Evolutionary conservation across 1,284 basidiomycete genomes (phyloP), one percentile per base, ranked within the genome.

Genomic region (Inonotus obliquus): DNA sequence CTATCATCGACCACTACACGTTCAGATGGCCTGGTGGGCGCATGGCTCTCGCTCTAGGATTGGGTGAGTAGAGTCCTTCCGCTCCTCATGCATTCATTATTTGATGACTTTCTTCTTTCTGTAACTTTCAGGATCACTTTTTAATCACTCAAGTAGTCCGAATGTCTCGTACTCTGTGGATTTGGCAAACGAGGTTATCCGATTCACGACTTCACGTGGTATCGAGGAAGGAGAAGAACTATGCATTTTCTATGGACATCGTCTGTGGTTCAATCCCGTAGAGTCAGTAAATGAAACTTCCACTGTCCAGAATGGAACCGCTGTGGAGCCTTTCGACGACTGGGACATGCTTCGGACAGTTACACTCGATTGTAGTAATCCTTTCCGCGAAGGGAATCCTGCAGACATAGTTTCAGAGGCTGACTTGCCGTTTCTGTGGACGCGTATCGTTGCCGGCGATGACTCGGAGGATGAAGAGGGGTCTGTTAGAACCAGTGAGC

Each of bases 31-130:
- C 77, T 53, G 82, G 85, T 65, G 89, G 89, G 0, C 82, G 84
- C 1, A 93, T 94, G 91, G 95, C 91, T 0, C 79, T 98, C 1
- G 91, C 92, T 0, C 74, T 96, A 0, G 95, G 95, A 1, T 78
- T 96, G 29, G 94, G 93, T 94, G 69, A 65, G 80, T 9, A 9
- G 32, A 32, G 32, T 9, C 17, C 21, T 57, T 48, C 45, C 45
- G 32, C 17, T 57, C n/a, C 25, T 32, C n/a, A 11, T 32, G 49
- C 58, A 27, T 45, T 60, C 35, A n/a, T 25, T 37, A 49, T 27
- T 37, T 52, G 49, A 32, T 57, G 19, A 7, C 1, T 4, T 44
- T 5, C 7, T 27, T 23, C 48, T 32, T 62, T 47, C 19, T 53
- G 53, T 63, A 21, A n/a, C 32, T 17, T 55, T 25, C 65, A 91